Evolutionary conservation across 345 rosid genomes (phyloP).

Genomic region (Litchi chinensis): DNA sequence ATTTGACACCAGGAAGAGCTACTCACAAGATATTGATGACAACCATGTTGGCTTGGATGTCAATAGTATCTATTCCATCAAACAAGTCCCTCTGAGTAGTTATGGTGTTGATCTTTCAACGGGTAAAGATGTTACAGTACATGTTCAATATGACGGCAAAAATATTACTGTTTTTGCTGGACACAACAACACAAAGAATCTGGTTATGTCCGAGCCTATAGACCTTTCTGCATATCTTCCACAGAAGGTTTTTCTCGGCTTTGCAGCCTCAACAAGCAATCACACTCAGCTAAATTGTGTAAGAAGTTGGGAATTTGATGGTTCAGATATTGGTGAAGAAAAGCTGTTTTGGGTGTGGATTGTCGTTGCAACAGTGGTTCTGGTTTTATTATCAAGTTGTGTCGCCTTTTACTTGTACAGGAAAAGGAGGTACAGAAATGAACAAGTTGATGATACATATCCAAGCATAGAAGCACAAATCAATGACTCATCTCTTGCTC

Average conservation of each 20-base stretch:
- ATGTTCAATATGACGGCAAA: constrained; percentile 46
- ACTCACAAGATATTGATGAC: constrained; percentile 47
- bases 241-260: constrained; percentile 52
- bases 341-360: constrained; percentile 38
- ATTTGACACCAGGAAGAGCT: constrained; percentile 70
- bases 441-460: constrained; percentile 33
- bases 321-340: constrained; percentile 23
- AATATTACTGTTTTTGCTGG: constrained; percentile 48
- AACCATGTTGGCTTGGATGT: constrained; percentile 73
- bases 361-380: constrained; percentile 18
- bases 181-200: constrained; percentile 20
- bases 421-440: constrained; percentile 30
- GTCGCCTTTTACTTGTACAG: constrained; percentile 24
- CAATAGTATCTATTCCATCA: constrained; percentile 42
- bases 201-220: constrained; percentile 39
- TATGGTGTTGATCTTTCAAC: constrained; percentile 32
- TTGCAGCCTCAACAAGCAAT: constrained; percentile 61
- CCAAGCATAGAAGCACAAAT: constrained; percentile 57
- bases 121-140: constrained; percentile 19
- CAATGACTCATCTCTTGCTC: constrained; percentile 43
- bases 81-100: constrained; percentile 43
- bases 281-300: constrained; percentile 55
- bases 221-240: constrained; percentile 58
- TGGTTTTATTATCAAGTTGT: constrained; percentile 13
- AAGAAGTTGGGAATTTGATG: constrained; percentile 53